phyloP scores from a whole-genome alignment of 2,329 filamentous ascomycete genomes.

The Madurella fahalii region DNA sequence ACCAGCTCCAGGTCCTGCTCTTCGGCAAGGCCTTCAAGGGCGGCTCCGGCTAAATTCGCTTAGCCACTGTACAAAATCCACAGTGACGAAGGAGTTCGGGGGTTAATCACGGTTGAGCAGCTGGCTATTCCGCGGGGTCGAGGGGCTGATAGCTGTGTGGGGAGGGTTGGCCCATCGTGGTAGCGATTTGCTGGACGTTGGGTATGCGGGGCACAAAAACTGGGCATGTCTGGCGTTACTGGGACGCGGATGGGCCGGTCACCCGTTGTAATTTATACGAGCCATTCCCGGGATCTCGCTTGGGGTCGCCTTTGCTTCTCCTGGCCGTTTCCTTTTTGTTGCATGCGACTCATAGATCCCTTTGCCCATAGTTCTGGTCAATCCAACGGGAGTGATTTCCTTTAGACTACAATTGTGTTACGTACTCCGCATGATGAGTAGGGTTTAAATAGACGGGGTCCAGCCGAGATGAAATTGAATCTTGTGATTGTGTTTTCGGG shows the following conservation, averaged over 20 bases:
- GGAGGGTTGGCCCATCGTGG: constrained; percentile 38
- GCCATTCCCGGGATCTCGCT: constrained; percentile 44
- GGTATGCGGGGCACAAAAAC: constrained; percentile 24
- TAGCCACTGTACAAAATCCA: constrained; percentile 36
- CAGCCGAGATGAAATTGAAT: too few relatives aligned
- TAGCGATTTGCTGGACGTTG: constrained; percentile 20
- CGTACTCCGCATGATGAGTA: background rate
- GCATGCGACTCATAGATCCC: constrained; percentile 38
- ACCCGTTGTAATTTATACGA: constrained; percentile 62
- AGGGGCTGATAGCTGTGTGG: constrained; percentile 41
- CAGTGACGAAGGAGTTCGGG: constrained; percentile 38
- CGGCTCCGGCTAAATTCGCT: constrained; percentile 48
- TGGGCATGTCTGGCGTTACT: constrained; percentile 28
- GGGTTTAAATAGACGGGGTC: background rate
- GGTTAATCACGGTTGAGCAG: constrained; percentile 32
- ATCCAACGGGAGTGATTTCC: constrained; percentile 21
- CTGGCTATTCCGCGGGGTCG: constrained; percentile 15
- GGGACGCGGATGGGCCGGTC: constrained; percentile 28
- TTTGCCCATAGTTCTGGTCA: constrained; percentile 21
- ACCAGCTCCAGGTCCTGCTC: constrained; percentile 97
- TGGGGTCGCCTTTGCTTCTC: constrained; percentile 30
- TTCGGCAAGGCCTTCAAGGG: constrained; percentile 99
- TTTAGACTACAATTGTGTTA: constrained; percentile 8
- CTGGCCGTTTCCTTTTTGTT: constrained; percentile 31
- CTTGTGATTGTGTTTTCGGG: too few relatives aligned